Base-by-base conservation (phyloP, 257 asterid genomes). In the Nemophila menziesii region DNA sequence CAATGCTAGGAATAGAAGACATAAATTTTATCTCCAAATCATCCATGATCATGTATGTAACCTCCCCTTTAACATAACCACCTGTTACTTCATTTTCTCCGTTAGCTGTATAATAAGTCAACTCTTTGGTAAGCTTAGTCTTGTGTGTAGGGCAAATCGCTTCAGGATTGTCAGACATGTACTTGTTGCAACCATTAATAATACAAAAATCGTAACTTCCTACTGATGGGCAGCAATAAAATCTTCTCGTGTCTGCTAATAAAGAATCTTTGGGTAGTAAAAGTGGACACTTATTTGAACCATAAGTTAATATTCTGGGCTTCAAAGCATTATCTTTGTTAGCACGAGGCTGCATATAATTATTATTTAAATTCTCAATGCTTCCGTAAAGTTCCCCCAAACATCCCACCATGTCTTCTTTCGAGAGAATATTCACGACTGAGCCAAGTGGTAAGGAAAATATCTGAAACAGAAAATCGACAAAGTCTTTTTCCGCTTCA, bases 401-500 rank as follows among this genome's bases (percentile, higher is more conserved):
- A 21, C 20, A n/a, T 4, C 20, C 43, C 17, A 39, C 43, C 43
- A 39, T 39, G 5, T 14, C 5, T 39, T 14, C 43, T 4, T 14
- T n/a, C 11, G 20, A 39, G 3, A 39, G 5, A 15, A n/a, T 19
- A 6, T 12, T 39, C 19, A 17, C 10, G 20, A 39, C 43, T 3
- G 19, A 4, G 19, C 43, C 43, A n/a, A 39, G 43, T 14, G 43
- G 20, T 11, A 39, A 15, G 11, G 19, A 39, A 17, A 39, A 39
- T 19, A 39, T n/a, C 5, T 39, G 20, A 4, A n/a, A n/a, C 11
- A 39, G 12, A 17, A 39, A 39, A 39, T 39, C 43, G 17, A 39
- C 43, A 2, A 39, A 39, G 43, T 39, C 43, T 17, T n/a, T 39
- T 39, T 21, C 43, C 1, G 43, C 43, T 39, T 39, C 43, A 39